Conservation (phyloP, 495 filamentous ascomycete genomes). For the Staphylotrichum longicolle region DNA sequence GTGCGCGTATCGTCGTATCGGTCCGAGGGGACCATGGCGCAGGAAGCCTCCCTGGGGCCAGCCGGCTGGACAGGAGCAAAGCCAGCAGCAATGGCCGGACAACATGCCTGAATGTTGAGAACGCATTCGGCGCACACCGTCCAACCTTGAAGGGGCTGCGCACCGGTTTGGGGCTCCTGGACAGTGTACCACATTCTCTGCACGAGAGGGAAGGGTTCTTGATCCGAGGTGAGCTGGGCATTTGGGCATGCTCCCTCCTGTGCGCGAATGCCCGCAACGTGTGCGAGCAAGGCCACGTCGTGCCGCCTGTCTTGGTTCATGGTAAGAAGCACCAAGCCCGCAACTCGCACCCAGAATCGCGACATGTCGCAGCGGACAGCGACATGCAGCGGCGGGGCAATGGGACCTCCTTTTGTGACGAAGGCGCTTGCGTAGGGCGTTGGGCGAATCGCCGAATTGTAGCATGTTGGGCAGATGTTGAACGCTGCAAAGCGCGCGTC, state of each 20-base stretch:
- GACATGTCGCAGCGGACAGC: slow-evolving; percentile 19
- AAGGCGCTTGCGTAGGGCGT: slow-evolving; percentile 17
- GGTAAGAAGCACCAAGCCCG: slow-evolving; percentile 16
- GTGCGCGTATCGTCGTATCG: slow-evolving; percentile 19
- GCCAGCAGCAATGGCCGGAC: slow-evolving; percentile 10
- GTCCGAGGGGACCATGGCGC: slow-evolving; percentile 17
- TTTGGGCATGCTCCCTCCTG: slow-evolving; percentile 17
- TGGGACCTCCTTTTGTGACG: slow-evolving; percentile 13
- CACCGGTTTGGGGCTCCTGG: slow-evolving; percentile 3
- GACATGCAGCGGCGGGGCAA: neutral
- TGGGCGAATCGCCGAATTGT: slow-evolving; percentile 12
- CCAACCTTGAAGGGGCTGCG: slow-evolving; percentile 15
- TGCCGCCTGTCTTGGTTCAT: slow-evolving; percentile 17
- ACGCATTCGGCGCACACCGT: slow-evolving; percentile 15
- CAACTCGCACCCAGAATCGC: slow-evolving; percentile 19
- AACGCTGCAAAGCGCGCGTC: slow-evolving; percentile 12
- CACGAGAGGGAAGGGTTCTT: slow-evolving; percentile 1
- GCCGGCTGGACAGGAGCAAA: neutral
- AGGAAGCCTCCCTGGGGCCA: slow-evolving; percentile 1
- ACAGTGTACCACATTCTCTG: slow-evolving; percentile 16
- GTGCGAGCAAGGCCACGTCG: slow-evolving; percentile 10
- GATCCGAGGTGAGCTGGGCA: neutral
- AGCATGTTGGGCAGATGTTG: slow-evolving; percentile 19
- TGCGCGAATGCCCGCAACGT: slow-evolving; percentile 3
- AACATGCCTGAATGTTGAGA: slow-evolving; percentile 13